phyloP scores from a whole-genome alignment of 257 asterid species.

The Solanum piurae region DNA sequence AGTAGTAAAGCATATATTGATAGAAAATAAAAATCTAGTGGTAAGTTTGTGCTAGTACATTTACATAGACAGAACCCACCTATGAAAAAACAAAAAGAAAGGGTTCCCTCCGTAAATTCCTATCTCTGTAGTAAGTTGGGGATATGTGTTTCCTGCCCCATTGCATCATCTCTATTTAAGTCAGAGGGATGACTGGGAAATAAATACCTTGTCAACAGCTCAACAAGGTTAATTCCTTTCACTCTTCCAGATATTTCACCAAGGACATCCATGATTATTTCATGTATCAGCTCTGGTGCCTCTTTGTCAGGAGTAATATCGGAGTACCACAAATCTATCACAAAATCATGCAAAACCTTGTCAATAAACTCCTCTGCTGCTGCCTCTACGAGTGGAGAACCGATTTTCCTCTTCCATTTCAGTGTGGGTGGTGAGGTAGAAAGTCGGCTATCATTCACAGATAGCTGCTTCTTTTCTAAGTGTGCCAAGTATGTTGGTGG shows the following conservation, averaged over 20 bases:
- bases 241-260: conserved; percentile 80
- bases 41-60: background rate
- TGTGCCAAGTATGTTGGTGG: conserved; percentile 58
- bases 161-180: background rate
- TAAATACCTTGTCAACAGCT: conserved; percentile 74
- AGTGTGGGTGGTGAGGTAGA: conserved; percentile 42
- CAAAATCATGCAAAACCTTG: conserved; percentile 85
- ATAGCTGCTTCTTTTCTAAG: conserved; percentile 85
- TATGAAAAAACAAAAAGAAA: background rate
- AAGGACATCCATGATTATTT: conserved; percentile 73
- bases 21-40: background rate
- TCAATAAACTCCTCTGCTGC: conserved; percentile 68
- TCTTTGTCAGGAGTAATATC: conserved; percentile 87
- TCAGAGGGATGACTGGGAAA: background rate
- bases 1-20: background rate
- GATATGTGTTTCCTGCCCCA: background rate
- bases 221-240: conserved; percentile 83
- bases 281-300: conserved; percentile 70
- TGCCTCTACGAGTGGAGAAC: conserved; percentile 77
- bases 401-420: conserved; percentile 88
- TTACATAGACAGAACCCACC: background rate
- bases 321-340: conserved; percentile 83
- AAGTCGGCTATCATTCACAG: conserved; percentile 85
- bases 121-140: background rate
- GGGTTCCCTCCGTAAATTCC: background rate